Conservation (phyloP, 352 stramenopile species). For the Phytophthora boehmeriae region DNA sequence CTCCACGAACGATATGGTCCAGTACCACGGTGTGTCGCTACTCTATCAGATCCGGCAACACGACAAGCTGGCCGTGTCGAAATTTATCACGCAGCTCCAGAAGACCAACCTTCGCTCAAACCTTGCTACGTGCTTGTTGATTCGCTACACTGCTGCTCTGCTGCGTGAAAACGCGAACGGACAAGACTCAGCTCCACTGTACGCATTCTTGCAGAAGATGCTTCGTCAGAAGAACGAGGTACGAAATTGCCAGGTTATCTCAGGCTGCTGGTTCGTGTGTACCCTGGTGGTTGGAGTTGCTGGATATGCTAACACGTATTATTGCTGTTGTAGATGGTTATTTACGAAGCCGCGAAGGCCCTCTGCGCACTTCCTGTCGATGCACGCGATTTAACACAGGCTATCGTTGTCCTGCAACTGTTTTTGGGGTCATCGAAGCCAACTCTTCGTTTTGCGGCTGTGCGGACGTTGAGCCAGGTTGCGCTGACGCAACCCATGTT, state of each 20-base stretch:
- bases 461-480: slow-evolving; percentile 95
- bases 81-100: slow-evolving; percentile 92
- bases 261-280: background rate
- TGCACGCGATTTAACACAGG: slow-evolving; percentile 94
- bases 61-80: slow-evolving; percentile 98
- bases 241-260: background rate
- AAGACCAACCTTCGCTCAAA: slow-evolving; percentile 94
- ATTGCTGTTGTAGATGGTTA: slow-evolving; percentile 93
- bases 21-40: slow-evolving; percentile 98
- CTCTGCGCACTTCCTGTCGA: slow-evolving; percentile 97
- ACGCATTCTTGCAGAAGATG: slow-evolving; percentile 95
- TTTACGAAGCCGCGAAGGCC: slow-evolving; percentile 97
- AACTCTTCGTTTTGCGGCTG: slow-evolving; percentile 95
- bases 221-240: slow-evolving; percentile 96
- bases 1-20: slow-evolving; percentile 98
- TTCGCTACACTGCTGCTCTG: slow-evolving; percentile 96
- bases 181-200: slow-evolving; percentile 78
- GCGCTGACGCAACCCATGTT: slow-evolving; percentile 93
- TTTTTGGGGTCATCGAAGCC: slow-evolving; percentile 95
- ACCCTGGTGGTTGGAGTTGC: slow-evolving; percentile 1
- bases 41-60: slow-evolving; percentile 99
- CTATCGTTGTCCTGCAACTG: slow-evolving; percentile 98
- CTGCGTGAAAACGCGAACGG: slow-evolving; percentile 89
- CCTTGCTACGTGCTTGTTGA: slow-evolving; percentile 96
- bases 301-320: slow-evolving; percentile 4